Conservation (phyloP, 176 grass and related monocot species). For the Elymus sibiricus region DNA sequence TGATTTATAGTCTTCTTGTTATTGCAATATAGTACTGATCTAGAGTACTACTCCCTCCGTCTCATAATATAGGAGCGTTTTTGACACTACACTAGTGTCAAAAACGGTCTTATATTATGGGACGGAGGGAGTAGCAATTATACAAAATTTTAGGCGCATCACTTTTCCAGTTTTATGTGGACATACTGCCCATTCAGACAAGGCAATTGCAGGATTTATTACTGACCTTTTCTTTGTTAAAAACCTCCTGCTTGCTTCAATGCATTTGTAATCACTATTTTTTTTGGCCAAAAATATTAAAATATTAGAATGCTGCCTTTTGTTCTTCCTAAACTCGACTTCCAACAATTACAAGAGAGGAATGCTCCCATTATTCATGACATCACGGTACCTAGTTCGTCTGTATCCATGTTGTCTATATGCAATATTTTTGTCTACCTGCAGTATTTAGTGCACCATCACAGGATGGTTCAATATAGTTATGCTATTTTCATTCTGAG, state of each 20-base stretch:
- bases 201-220: neutral
- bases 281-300: neutral
- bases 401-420: neutral
- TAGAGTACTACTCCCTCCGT: no score
- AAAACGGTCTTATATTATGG: no score
- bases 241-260: neutral
- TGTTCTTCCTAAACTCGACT: neutral
- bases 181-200: slow-evolving; percentile 8
- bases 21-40: neutral
- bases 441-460: neutral
- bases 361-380: neutral
- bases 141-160: no score
- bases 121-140: no score
- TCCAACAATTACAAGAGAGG: neutral
- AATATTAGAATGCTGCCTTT: neutral
- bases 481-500: neutral
- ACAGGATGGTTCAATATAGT: neutral
- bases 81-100: no score
- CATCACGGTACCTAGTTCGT: neutral
- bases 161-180: neutral
- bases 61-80: no score
- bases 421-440: neutral
- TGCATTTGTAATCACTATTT: neutral
- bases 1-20: neutral
- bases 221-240: neutral